Evolutionary conservation across 2,329 filamentous ascomycete genomes (phyloP), one percentile per base, ranked within the genome.

Genomic region (Sporothrix mexicana): DNA sequence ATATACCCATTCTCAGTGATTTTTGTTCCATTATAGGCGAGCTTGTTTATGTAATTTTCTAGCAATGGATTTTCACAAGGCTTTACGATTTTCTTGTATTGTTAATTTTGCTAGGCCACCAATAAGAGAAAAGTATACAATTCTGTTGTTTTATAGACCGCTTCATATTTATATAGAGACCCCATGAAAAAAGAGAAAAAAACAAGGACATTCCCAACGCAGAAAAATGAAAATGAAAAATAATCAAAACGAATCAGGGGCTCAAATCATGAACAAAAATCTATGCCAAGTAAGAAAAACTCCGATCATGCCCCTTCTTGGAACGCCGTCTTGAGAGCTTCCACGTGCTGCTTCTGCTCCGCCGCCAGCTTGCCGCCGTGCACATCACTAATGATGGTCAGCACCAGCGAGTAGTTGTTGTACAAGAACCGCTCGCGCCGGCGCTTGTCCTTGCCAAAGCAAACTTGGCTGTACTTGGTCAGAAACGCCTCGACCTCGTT

Each of bases 361-460:
- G 84, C 83, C 0, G 92, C 89, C 78, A 95, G 80, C 80, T 93
- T 93, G 3, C 93, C 93, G 12, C 87, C 86, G 64, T 75, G 70
- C 4, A 89, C 87, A 77, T 95, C 92, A 78, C 92, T 90, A 76
- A 99, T 92, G 75, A 99, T 98, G 12, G 96, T 98, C 78, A 94
- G 85, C n/a, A 99, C 88, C 75, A 99, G 85, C 71, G 93, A 97
- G 81, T 97, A 98, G 81, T 99, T 99, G 80, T 98, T 99, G 79
- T 93, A 96, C 78, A 99, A 81, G 79, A 98, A 98, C 61, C 96
- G 86, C 77, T 95, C 92, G 76, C 92, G 87, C 83, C 97, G 97
- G 79, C 93, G 89, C 75, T 88, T 87, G 78, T 97, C 95, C 1
- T 86, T 83, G 23, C 88, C 90, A 75, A 95, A 93, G 69, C 76